Evolutionary conservation across 1,139 yeast genomes (phyloP), one percentile per base, ranked within the genome.

Genomic region (Geotrichum klebahnii): DNA sequence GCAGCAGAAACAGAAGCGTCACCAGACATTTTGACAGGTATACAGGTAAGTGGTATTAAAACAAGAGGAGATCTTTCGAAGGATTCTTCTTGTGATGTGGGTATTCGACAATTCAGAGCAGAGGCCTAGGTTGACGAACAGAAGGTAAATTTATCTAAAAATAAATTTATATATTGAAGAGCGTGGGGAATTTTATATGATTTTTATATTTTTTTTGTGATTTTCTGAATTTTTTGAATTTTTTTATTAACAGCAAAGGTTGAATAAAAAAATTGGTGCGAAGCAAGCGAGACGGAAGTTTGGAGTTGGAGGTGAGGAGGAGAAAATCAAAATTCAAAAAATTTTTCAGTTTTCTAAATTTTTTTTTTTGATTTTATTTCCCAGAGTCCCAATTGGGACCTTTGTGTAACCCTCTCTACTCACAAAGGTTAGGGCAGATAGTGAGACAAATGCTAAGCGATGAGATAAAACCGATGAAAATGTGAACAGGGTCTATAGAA

Each of bases 1-100:
- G 70, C 70, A 50, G 69, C 66, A 46, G 67, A 60, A 56, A 67
- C 70, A 57, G 70, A 65, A 49, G 69, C 69, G 64, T 65, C 71
- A 58, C 69, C 57, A 55, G 67, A 62, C 67, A 63, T 63, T 55
- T 44, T 59, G 24, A 36, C 14, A 5, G 14, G 20, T 32, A 16
- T 44, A 35, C 23, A 9, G 17, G 14, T 22, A 29, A 31, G 48
- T 22, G 19, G 33, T 19, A 29, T 14, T 32, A 4, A 26, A 31
- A 31, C 44, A 40, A 40, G 44, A 24, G 32, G 26, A 28, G 24
- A 20, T 23, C 34, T 35, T 44, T 17, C 26, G 26, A 44, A 44
- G 41, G 29, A 36, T 44, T 44, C 40, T 35, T 44, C 40, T 37
- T 26, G 34, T 28, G 24, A n/a, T 34, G 20, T 14, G 17, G 12